These are phyloP conservation scores for Chaetomidium leptoderma DNA, from an alignment of 495 filamentous ascomycete species.

Conservation along the genomic window DNA sequence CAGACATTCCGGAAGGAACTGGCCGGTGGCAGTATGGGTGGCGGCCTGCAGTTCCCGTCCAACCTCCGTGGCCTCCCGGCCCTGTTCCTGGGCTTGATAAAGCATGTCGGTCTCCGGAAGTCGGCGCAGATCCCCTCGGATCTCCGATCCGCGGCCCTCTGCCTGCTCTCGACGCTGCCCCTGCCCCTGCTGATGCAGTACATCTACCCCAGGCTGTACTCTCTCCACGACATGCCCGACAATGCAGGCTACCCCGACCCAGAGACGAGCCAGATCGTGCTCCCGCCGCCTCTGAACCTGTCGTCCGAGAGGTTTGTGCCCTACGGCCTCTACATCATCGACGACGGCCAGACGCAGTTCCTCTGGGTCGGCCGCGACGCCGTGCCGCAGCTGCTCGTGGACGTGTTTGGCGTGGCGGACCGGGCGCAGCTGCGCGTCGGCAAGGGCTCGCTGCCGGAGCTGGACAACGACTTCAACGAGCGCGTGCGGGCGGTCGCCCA, in stretches of 20 bases:
- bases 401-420: conserved; percentile 85
- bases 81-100: conserved; percentile 89
- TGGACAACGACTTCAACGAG: conserved; percentile 97
- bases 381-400: conserved; percentile 78
- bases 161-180: conserved; percentile 86
- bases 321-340: conserved; percentile 95
- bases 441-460: conserved; percentile 75
- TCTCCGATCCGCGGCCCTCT: conserved; percentile 88
- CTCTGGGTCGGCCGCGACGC: conserved; percentile 93
- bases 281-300: conserved; percentile 81
- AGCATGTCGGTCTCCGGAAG: conserved; percentile 92
- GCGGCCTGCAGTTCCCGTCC: conserved; percentile 86
- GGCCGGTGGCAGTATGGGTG: conserved; percentile 91
- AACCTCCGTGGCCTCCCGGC: conserved; percentile 85
- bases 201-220: conserved; percentile 92
- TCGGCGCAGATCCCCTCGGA: conserved; percentile 95
- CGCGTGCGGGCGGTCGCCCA: conserved; percentile 80
- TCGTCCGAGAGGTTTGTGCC: conserved; percentile 82
- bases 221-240: conserved; percentile 97
- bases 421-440: conserved; percentile 80
- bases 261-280: conserved; percentile 77
- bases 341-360: conserved; percentile 96
- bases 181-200: conserved; percentile 91
- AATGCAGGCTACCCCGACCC: conserved; percentile 79
- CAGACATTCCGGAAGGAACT: conserved; percentile 96